Base-by-base conservation (phyloP, 2,329 filamentous ascomycete species). In the Aspergillus niger region DNA sequence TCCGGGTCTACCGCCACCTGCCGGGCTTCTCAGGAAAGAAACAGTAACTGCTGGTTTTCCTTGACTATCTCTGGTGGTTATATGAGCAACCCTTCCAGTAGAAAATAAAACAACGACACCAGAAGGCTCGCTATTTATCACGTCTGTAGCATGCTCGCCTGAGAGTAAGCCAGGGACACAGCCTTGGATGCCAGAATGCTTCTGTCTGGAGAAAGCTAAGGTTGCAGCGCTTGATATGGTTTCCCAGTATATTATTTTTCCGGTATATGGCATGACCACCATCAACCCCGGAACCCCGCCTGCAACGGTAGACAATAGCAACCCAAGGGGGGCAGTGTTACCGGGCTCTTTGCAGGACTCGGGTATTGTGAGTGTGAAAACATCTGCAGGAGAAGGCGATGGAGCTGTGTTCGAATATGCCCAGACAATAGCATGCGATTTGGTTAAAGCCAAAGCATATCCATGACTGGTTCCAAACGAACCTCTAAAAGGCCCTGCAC, bases 211-310 rank as follows among this genome's bases (percentile, higher is more conserved):
- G 43, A 96, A 86, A 64, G 91, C 91, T 58, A 96, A 83, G 0
- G 91, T 92, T 41, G 92, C 91, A 8, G 92, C 92, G 74, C 88
- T 92, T 58, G 94, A 92, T 64, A 98, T 91, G 41, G 92, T 96
- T 74, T 98, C 95, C 92, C 95, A 98, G 76, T 95, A 98, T 48
- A 91, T 89, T 55, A 98, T 87, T 75, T 89, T 93, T 55, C 95
- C 95, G 52, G 84, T 92, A 17, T 86, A 86, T 11, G 94, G 91
- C 79, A 94, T 91, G 39, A 98, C 84, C 39, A 97, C 85, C 28
- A 99, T 86, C 39, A 99, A 83, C 2, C 95, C 95, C 36, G 93
- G 90, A 67, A 96, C 91, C 52, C 87, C 86, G n/a, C 86, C 87
- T 4, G 90, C 88, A 5, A 91, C 90, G 53, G 90, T 89, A 0